These are phyloP conservation scores for Ascochyta koolunga DNA, from an alignment of 2,329 filamentous ascomycete species.

Conservation along the genomic window DNA sequence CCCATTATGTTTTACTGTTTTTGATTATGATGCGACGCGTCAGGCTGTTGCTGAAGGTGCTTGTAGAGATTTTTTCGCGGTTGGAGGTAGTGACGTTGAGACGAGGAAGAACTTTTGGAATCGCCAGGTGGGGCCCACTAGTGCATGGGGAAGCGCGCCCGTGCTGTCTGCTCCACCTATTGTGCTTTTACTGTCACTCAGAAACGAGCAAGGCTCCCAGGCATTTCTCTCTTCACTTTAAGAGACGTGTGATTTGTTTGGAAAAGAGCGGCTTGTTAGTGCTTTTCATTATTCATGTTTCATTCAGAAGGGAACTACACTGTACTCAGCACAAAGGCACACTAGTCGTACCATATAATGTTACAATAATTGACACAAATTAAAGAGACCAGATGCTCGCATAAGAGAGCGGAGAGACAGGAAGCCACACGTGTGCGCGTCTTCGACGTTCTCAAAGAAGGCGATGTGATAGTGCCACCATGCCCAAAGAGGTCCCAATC, in stretches of 20 bases:
- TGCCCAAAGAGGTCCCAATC: constrained; percentile 16
- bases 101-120: constrained; percentile 18
- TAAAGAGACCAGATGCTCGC: constrained; percentile 11
- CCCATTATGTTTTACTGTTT: constrained; percentile 23
- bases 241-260: not conserved
- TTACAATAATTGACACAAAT: constrained; percentile 26
- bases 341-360: constrained; percentile 14
- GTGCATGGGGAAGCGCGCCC: constrained; percentile 8
- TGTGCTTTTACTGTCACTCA: not conserved
- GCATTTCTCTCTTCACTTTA: not conserved
- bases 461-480: constrained; percentile 11
- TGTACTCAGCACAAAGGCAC: not conserved
- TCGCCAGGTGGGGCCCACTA: constrained; percentile 23
- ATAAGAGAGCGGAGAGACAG: constrained; percentile 25
- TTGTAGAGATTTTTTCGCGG: constrained; percentile 1
- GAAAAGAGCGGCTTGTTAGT: not conserved
- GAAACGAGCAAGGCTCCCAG: not conserved
- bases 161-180: constrained; percentile 5
- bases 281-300: not conserved
- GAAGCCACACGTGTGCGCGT: not conserved
- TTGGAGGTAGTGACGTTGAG: constrained; percentile 14
- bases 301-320: not conserved
- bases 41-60: not conserved
- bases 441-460: constrained; percentile 1
- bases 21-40: constrained; percentile 12